A percentile compares a stretch with the other conserved stretches of the same genome.
These are phyloP conservation scores for Myriosclerotinia duriaeana DNA, from an alignment of 2,329 filamentous ascomycete species.

Conservation along the genomic window DNA sequence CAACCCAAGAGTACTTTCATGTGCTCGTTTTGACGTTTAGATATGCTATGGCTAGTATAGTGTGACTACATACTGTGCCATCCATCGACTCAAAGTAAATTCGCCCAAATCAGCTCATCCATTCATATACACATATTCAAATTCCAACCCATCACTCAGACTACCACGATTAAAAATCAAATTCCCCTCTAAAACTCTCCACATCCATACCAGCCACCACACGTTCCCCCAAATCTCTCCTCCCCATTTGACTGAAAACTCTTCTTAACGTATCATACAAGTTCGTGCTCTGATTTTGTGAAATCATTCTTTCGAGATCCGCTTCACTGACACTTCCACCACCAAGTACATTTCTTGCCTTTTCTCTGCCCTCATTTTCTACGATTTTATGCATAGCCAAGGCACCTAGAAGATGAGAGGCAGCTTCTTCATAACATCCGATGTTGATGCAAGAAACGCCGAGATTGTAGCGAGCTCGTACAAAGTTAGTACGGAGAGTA, in stretches of 20 bases:
- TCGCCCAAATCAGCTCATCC: not conserved
- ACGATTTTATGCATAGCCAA: constrained; percentile 94
- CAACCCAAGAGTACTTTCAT: not conserved
- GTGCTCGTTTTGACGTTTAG: not conserved
- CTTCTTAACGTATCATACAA: constrained; percentile 90
- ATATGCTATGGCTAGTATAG: not conserved
- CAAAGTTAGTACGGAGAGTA: constrained; percentile 89
- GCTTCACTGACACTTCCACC: constrained; percentile 64
- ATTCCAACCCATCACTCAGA: not conserved
- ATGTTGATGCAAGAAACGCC: constrained; percentile 98
- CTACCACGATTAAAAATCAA: constrained; percentile 66
- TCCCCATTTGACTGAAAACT: constrained; percentile 95
- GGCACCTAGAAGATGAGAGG: constrained; percentile 86
- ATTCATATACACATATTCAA: not conserved
- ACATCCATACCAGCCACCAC: constrained; percentile 90
- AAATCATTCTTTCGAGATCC: constrained; percentile 81
- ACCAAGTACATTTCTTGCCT: constrained; percentile 75
- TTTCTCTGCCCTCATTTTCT: constrained; percentile 78
- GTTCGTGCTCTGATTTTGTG: constrained; percentile 95
- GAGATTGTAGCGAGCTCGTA: constrained; percentile 93
- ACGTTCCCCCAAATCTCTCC: constrained; percentile 81
- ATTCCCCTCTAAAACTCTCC: constrained; percentile 81
- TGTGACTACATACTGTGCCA: not conserved
- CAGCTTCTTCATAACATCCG: constrained; percentile 89
- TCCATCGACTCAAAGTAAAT: not conserved